Conservation (phyloP, 2,329 filamentous ascomycete genomes). For the Phaeosphaeriaceae sp. region DNA sequence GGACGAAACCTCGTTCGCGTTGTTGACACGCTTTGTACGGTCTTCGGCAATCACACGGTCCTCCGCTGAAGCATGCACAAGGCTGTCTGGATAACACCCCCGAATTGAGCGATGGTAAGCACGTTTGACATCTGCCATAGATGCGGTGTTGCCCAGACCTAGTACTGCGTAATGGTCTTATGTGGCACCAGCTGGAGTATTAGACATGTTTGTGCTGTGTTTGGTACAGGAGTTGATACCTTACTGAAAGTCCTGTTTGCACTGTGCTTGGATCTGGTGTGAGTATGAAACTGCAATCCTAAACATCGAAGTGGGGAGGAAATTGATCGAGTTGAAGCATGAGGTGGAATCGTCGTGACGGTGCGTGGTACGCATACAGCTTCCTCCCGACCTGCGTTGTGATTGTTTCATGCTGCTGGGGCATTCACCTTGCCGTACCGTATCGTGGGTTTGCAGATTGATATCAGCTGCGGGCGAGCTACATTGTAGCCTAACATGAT, state of each 20-base stretch:
- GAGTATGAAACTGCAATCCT: not conserved
- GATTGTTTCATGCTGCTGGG: not conserved
- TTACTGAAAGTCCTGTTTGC: not conserved
- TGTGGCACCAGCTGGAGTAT: not conserved
- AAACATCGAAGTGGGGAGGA: not conserved
- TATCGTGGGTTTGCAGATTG: no score
- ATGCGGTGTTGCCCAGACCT: not conserved
- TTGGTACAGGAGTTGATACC: not conserved
- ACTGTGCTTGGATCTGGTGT: not conserved
- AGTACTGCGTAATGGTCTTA: not conserved
- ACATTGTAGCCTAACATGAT: not conserved
- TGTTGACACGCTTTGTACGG: not conserved
- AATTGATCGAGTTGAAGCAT: not conserved
- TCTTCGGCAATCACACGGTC: not conserved
- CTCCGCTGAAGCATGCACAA: not conserved
- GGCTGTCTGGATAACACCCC: not conserved
- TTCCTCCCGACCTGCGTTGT: not conserved
- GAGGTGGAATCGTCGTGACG: not conserved
- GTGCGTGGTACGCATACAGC: not conserved
- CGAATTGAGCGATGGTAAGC: not conserved
- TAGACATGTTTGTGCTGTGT: not conserved
- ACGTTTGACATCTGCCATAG: not conserved
- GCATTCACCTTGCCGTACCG: not conserved
- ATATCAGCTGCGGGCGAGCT: no score
- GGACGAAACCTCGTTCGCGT: not conserved